These are phyloP conservation scores for Pulveroboletus ravenelii DNA, from an alignment of 768 basidiomycete species.

Conservation along the genomic window DNA sequence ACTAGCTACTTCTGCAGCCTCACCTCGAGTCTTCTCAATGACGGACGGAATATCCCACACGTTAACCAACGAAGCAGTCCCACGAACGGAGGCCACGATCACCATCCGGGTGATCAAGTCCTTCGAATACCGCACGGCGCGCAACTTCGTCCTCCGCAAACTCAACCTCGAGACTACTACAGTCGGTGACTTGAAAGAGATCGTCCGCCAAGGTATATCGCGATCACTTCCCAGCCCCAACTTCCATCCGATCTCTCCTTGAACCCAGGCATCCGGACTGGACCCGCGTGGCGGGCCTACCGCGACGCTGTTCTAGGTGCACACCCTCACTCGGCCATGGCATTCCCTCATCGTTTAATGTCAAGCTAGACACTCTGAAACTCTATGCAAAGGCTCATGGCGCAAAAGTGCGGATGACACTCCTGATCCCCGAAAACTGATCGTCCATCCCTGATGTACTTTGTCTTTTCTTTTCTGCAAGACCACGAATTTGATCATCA, in stretches of 20 bases:
- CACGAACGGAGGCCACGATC: conserved; percentile 73
- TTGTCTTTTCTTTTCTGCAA: conserved; percentile 27
- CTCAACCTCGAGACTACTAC: conserved; percentile 78
- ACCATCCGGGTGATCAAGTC: conserved; percentile 94
- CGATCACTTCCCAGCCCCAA: background rate
- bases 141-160: conserved; percentile 77
- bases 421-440: background rate
- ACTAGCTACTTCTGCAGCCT: background rate
- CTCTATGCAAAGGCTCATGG: conserved; percentile 94
- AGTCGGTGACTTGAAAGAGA: conserved; percentile 72
- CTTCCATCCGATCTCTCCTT: conserved; percentile 6
- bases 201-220: conserved; percentile 56
- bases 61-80: conserved; percentile 61
- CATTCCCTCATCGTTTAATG: background rate
- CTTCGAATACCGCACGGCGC: conserved; percentile 88
- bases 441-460: background rate
- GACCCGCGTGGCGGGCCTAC: conserved; percentile 87
- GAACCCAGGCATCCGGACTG: conserved; percentile 60
- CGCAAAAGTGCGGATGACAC: conserved; percentile 58
- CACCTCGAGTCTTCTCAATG: conserved; percentile 19
- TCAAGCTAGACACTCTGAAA: conserved; percentile 78
- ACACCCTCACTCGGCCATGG: background rate
- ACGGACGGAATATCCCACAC: conserved; percentile 36
- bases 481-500: conserved; percentile 98
- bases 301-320: conserved; percentile 64